A percentile compares a stretch with the other conserved stretches of the same genome.
Conservation (phyloP, 1,284 basidiomycete genomes). For the Pascua guehoae region DNA sequence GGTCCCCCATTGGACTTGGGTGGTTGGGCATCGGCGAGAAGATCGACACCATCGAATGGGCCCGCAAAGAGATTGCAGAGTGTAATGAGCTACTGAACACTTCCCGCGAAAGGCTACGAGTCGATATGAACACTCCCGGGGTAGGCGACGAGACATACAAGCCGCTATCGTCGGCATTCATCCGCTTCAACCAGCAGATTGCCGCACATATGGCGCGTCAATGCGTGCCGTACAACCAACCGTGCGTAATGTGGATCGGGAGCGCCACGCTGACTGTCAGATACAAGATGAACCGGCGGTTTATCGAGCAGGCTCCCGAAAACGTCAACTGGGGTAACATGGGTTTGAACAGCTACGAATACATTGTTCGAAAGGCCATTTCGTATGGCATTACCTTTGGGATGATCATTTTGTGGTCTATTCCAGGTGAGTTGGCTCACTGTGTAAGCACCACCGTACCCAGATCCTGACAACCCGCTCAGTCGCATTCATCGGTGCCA, state of each 20-base stretch:
- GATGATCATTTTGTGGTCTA: constrained; percentile 62
- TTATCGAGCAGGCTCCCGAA: constrained; percentile 63
- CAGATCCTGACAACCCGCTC: no score
- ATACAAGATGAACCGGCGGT: constrained; percentile 60
- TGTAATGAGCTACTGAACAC: constrained; percentile 28
- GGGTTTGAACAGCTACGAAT: constrained; percentile 73
- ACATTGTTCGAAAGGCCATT: constrained; percentile 56
- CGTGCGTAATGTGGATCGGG: constrained; percentile 26
- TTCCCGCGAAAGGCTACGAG: constrained; percentile 50
- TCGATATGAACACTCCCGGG: constrained; percentile 34
- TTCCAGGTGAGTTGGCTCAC: neutral
- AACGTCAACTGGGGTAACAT: constrained; percentile 67
- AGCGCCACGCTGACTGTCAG: no score
- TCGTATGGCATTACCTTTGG: constrained; percentile 56
- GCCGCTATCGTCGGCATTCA: constrained; percentile 78
- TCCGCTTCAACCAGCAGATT: constrained; percentile 90
- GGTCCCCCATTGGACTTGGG: constrained; percentile 60
- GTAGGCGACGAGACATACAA: constrained; percentile 52
- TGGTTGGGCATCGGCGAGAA: constrained; percentile 66
- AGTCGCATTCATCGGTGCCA: constrained; percentile 48
- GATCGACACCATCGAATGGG: constrained; percentile 90
- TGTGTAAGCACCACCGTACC: no score
- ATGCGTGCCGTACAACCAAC: constrained; percentile 54
- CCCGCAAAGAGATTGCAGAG: constrained; percentile 46
- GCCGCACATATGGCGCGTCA: constrained; percentile 2